Base-by-base conservation (phyloP, 1,284 basidiomycete species). In the Chalciporus sp. region DNA sequence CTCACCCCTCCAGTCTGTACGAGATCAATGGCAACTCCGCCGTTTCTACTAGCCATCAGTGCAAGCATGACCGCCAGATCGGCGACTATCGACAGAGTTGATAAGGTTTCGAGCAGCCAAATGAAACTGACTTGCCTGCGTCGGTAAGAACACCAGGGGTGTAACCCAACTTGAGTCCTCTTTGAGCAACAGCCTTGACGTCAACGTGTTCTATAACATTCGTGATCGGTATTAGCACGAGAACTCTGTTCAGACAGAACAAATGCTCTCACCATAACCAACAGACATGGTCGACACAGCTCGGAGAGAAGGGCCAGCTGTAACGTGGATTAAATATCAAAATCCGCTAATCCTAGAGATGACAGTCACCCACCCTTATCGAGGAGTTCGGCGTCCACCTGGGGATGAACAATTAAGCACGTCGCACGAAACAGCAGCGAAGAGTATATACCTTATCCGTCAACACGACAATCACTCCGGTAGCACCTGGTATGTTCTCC, bases 271-370 rank as follows among this genome's bases (percentile, higher is more conserved):
- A 92, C 92, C 92, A 68, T 88, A 92, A 39, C 93, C 92, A 17
- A 94, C 92, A 16, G 89, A 91, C 83, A 96, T 91, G 0, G 95
- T 98, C 1, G 93, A 94, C 7, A 98, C 81, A 16, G 90, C 86
- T 51, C 83, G 84, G 12, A 98, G 77, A 47, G 71, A 78, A 0
- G 87, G 75, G 4, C 91, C 90, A 56, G 90, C 91, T 90, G 56
- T 1, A 42, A 42, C 27, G 7, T 12, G 11, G 46, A 10, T 43
- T 37, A 4, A 17, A 14, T 23, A 23, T 58, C 42, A 56, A 51
- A 23, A 3, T 2, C 17, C 2, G 4, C 16, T 28, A 12, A 45
- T n/a, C 27, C 17, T 23, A 39, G 33, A 27, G 16, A 4, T 35
- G 4, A 33, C 46, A 16, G 7, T 33, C 44, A 55, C 49, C 59